Percentiles rank a stretch among this genome's conserved stretches.
Conservation (phyloP, 331 rosid species). For the Quercus phellos region DNA sequence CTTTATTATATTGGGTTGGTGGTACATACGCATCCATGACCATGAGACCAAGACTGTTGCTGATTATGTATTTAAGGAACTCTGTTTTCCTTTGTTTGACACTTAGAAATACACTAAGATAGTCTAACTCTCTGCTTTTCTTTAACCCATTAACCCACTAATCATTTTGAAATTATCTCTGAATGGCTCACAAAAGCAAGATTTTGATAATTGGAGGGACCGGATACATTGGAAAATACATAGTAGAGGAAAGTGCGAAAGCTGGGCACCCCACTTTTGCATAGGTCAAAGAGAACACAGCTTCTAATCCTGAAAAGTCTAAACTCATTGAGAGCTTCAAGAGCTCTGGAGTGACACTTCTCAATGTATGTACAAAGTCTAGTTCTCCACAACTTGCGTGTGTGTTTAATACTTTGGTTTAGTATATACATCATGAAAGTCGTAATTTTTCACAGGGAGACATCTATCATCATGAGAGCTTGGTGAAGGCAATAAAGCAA, state of each 20-base stretch:
- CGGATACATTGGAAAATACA: slow-evolving; percentile 40
- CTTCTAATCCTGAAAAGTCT: slow-evolving; percentile 36
- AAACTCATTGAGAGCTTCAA: slow-evolving; percentile 28
- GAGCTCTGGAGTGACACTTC: slow-evolving; percentile 27
- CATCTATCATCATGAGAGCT: slow-evolving; percentile 28
- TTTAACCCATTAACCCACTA: too few species aligned
- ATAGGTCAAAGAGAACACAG: slow-evolving; percentile 31
- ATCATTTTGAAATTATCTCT: neutral
- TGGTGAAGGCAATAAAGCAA: slow-evolving; percentile 49
- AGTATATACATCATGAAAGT: neutral
- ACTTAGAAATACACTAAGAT: neutral
- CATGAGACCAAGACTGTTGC: too few species aligned
- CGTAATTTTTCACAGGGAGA: slow-evolving; percentile 26
- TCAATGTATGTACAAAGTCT: slow-evolving; percentile 12
- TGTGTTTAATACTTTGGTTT: neutral
- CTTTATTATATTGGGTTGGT: too few species aligned
- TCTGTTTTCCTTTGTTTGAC: too few species aligned
- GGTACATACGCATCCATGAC: too few species aligned
- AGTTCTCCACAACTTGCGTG: neutral
- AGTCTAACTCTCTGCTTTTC: neutral
- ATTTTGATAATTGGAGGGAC: slow-evolving; percentile 47
- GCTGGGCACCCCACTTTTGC: slow-evolving; percentile 51
- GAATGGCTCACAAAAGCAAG: slow-evolving; percentile 44
- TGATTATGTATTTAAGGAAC: too few species aligned
- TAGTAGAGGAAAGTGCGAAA: slow-evolving; percentile 38